A percentile compares a stretch with the other conserved stretches of the same genome.
These are phyloP conservation scores for Lenzites betulinus DNA, from an alignment of 768 basidiomycete species.

Conservation along the genomic window DNA sequence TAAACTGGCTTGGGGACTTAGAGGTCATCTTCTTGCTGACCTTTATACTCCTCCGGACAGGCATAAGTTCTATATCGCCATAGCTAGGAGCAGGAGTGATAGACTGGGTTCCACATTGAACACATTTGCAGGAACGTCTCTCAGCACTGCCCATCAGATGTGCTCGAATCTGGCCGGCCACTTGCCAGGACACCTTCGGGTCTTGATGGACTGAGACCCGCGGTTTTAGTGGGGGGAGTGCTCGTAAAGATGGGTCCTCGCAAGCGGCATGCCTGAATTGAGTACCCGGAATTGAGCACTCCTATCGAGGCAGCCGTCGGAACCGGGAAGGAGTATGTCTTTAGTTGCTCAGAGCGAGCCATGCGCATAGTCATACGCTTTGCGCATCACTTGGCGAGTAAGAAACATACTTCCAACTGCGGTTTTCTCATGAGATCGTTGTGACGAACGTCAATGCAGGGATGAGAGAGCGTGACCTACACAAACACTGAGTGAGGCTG, in stretches of 20 bases:
- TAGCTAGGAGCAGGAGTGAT: neutral
- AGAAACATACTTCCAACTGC: neutral
- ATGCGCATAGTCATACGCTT: slow-evolving; percentile 12
- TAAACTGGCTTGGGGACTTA: slow-evolving; percentile 11
- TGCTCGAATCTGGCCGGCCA: no score
- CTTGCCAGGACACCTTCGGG: no score
- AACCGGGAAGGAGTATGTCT: neutral
- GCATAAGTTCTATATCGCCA: neutral
- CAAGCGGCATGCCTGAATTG: no score
- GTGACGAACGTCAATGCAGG: neutral
- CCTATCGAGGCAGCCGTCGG: slow-evolving; percentile 1
- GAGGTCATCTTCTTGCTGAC: neutral
- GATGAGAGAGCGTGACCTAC: slow-evolving; percentile 1
- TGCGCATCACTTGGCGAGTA: neutral
- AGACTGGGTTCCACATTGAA: neutral
- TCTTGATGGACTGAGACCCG: no score
- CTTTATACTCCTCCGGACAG: slow-evolving; percentile 4
- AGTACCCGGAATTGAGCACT: no score
- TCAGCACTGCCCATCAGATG: no score
- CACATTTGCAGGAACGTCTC: neutral
- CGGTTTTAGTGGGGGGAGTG: no score
- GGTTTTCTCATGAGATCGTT: slow-evolving; percentile 1
- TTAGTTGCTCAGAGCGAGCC: slow-evolving; percentile 2
- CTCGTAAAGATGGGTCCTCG: no score
- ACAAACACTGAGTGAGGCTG: neutral